Percentiles rank a stretch among this genome's conserved stretches.
phyloP scores from a whole-genome alignment of 352 stramenopile species.

The Globisporangium paroecandrum region DNA sequence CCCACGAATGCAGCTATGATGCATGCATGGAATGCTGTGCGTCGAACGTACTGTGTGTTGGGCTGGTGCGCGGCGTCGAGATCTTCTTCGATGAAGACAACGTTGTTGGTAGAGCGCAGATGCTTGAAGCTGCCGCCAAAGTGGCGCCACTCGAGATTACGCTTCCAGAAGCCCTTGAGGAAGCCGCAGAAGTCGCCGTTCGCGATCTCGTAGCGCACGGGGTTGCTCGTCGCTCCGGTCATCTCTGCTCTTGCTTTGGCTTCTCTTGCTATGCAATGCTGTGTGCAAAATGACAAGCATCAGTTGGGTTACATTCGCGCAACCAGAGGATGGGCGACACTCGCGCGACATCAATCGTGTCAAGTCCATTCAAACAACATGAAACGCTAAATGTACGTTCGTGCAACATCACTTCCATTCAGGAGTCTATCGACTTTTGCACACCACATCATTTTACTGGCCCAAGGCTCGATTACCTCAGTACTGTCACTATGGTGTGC shows the following conservation, averaged over 20 bases:
- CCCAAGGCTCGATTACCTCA: background rate
- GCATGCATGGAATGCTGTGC: background rate
- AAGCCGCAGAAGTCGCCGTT: constrained; percentile 1
- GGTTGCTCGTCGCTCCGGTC: background rate
- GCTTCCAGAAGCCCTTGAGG: background rate
- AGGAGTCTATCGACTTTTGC: too few species aligned
- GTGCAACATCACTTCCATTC: too few species aligned
- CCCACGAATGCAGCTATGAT: background rate
- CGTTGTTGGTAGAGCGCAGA: background rate
- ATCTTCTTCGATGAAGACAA: constrained; percentile 2
- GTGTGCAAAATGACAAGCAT: background rate
- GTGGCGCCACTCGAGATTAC: background rate
- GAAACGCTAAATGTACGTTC: too few species aligned
- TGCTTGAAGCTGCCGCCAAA: background rate
- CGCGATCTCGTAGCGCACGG: background rate
- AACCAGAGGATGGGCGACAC: background rate
- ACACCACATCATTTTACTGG: background rate
- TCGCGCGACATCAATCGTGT: background rate
- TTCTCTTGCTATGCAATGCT: background rate
- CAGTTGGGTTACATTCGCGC: background rate
- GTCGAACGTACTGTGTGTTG: background rate
- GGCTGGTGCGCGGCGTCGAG: background rate
- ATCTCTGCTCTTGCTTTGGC: background rate
- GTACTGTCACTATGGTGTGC: background rate
- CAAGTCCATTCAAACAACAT: too few species aligned